phyloP scores from a whole-genome alignment of 1,139 yeast species.

The Lodderomyces beijingensis region DNA sequence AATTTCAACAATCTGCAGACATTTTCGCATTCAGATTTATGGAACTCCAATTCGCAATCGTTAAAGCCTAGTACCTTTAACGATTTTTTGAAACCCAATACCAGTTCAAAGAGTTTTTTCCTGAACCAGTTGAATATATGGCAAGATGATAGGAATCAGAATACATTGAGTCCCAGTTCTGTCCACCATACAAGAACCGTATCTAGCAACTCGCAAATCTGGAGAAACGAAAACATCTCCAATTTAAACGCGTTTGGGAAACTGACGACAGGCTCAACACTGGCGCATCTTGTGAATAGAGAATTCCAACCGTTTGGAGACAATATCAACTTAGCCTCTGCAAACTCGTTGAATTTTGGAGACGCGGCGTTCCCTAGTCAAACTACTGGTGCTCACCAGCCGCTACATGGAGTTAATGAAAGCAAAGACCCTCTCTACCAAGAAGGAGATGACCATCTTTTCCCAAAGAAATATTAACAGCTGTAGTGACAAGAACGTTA shows the following conservation, averaged over 20 bases:
- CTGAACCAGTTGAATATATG: slow-evolving; percentile 14
- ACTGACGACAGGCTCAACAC: slow-evolving; percentile 3
- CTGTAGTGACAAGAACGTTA: too few species aligned
- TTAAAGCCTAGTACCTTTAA: slow-evolving; percentile 1
- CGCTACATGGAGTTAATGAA: background rate
- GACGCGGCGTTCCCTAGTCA: too few species aligned
- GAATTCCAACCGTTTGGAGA: slow-evolving; percentile 16
- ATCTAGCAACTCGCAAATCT: slow-evolving; percentile 25
- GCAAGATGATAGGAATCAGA: slow-evolving; percentile 11
- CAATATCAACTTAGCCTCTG: slow-evolving; percentile 6
- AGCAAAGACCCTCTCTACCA: too few species aligned
- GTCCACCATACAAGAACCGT: slow-evolving; percentile 19
- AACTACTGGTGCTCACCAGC: too few species aligned
- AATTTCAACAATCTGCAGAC: slow-evolving; percentile 17
- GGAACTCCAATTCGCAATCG: slow-evolving; percentile 8
- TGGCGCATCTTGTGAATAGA: slow-evolving; percentile 8
- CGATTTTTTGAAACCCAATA: slow-evolving; percentile 3
- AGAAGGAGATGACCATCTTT: too few species aligned
- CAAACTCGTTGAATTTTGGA: too few species aligned
- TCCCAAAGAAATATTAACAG: too few species aligned
- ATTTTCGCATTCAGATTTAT: slow-evolving; percentile 12
- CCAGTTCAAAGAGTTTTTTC: slow-evolving; percentile 8
- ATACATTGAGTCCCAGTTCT: slow-evolving; percentile 4
- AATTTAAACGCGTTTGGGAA: background rate
- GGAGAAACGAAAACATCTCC: slow-evolving; percentile 22